Evolutionary conservation across 2,329 filamentous ascomycete species (phyloP), one percentile per base, ranked within the genome.

Genomic region (Hypoxylon sp.): DNA sequence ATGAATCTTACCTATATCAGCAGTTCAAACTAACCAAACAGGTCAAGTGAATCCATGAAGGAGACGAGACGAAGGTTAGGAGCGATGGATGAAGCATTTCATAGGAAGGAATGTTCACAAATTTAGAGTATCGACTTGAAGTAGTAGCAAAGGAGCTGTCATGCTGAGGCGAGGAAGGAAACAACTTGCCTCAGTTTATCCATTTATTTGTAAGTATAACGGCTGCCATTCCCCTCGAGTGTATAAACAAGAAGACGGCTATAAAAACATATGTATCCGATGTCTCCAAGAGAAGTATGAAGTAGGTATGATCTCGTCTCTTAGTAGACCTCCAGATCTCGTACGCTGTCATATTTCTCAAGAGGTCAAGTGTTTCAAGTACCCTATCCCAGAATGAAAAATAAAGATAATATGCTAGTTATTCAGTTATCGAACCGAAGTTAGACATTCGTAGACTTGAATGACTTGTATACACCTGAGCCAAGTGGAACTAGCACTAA

Each of bases 401-500:
- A n/a, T n/a, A n/a, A n/a, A n/a, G n/a, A n/a, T n/a, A n/a, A n/a
- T n/a, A n/a, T n/a, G n/a, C n/a, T n/a, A n/a, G n/a, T n/a, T n/a
- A n/a, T n/a, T n/a, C n/a, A 28, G 6, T 28, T 28, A 28, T 28
- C 25, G 6, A 28, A 28, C 5, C 13, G 34, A 36, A 36, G 34
- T n/a, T 36, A 14, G 11, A 41, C 3, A 17, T 17, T 41, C 9
- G 36, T 17, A 41, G 36, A 41, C 5, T 7, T n/a, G n/a, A 41
- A 41, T n/a, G 36, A 17, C n/a, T 41, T 41, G n/a, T 17, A 41
- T 30, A 30, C 6, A 30, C 28, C 28, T 30, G 28, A 9, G 28
- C n/a, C 19, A 49, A 49, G 46, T 50, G 17, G 50, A 52, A 21
- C 48, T 28, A 7, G 41, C 21, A 34, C 17, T n/a, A 30, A 23